Percentiles rank a stretch among this genome's conserved stretches.
These are phyloP conservation scores for Flaveria brownii DNA, from an alignment of 129 eudicot species.

Conservation along the genomic window DNA sequence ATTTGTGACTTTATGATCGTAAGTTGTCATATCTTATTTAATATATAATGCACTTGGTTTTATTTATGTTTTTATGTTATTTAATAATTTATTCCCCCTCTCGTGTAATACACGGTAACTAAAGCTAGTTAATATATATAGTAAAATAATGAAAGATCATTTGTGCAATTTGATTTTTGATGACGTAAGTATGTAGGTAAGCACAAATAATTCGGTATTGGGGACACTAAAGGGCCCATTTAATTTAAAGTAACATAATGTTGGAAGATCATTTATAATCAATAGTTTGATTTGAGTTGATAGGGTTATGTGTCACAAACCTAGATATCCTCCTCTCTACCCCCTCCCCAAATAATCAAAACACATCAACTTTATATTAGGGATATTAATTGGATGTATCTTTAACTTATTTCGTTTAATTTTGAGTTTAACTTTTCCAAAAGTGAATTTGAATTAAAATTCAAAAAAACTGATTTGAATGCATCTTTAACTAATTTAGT, in stretches of 20 bases:
- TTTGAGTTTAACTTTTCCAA: too few species aligned
- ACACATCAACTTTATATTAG: neutral
- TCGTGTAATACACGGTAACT: too few species aligned
- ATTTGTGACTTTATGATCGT: too few species aligned
- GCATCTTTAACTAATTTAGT: too few species aligned
- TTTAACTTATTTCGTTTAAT: neutral
- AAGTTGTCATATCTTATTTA: too few species aligned
- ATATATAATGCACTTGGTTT: too few species aligned
- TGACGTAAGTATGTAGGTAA: slow-evolving; percentile 25
- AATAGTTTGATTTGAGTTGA: slow-evolving; percentile 25
- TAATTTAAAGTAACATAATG: slow-evolving; percentile 18
- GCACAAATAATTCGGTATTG: slow-evolving; percentile 17
- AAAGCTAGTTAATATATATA: too few species aligned
- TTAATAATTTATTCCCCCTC: too few species aligned
- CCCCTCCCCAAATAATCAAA: neutral
- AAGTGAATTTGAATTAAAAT: too few species aligned
- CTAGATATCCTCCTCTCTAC: neutral
- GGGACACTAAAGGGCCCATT: slow-evolving; percentile 21
- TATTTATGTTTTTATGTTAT: too few species aligned
- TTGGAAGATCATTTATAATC: slow-evolving; percentile 16
- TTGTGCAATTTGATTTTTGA: neutral
- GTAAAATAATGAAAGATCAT: neutral
- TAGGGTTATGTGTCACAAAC: slow-evolving; percentile 32
- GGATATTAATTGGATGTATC: too few species aligned
- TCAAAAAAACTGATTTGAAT: too few species aligned